Conservation (phyloP, 768 basidiomycete species). For the Mrakia hoshinonis region DNA sequence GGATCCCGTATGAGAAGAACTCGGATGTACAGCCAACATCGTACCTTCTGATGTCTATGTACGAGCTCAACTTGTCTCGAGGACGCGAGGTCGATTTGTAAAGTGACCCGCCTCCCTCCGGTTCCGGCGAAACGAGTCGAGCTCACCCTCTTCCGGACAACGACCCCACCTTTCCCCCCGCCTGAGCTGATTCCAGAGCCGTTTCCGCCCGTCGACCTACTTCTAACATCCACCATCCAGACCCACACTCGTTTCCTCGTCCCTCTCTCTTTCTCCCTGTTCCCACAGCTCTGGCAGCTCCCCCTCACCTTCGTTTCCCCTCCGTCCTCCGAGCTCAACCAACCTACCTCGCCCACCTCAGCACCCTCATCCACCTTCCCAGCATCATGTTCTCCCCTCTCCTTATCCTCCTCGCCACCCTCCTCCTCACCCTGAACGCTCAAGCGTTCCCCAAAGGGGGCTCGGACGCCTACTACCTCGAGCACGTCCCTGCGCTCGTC, state of each 20-base stretch:
- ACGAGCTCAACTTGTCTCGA: no score
- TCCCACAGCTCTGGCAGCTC: slow-evolving; percentile 4
- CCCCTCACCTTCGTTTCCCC: background rate
- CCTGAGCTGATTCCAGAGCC: background rate
- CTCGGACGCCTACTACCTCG: background rate
- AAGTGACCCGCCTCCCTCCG: no score
- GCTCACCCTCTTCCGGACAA: no score
- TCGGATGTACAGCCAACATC: no score
- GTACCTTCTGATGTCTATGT: no score
- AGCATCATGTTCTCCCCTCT: background rate
- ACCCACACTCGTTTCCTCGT: background rate
- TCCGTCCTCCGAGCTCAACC: background rate
- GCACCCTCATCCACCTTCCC: background rate
- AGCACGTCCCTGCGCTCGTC: slow-evolving; percentile 4
- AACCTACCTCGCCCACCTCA: background rate
- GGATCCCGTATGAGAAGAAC: no score
- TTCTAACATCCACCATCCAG: background rate
- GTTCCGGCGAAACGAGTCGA: no score
- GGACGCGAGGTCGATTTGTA: no score
- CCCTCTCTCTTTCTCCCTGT: background rate
- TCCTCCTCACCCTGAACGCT: background rate
- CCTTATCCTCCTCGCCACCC: background rate
- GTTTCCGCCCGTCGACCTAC: background rate
- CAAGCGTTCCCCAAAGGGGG: background rate
- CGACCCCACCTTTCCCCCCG: no score